Evolutionary conservation across 176 grass and related monocot genomes (phyloP).

Genomic region (Sorghum bicolor): DNA sequence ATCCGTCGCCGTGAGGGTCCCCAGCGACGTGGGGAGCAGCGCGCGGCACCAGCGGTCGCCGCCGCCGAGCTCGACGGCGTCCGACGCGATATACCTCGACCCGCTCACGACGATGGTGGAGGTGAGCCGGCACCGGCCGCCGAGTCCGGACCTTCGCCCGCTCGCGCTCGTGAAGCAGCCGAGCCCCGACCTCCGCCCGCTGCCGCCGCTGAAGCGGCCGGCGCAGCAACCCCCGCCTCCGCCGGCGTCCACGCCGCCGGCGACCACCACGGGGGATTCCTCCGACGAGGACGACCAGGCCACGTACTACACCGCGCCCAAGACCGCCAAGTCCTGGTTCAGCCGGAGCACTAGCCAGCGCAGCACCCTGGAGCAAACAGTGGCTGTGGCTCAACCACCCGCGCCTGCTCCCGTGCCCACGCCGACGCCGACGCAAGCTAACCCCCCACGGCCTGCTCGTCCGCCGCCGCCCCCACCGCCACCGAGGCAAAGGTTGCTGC

Average conservation of each 20-base stretch:
- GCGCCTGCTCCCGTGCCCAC: neutral
- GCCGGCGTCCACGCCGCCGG: slow-evolving; percentile 28
- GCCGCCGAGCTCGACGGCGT: slow-evolving; percentile 46
- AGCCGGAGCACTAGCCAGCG: slow-evolving; percentile 63
- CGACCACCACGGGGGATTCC: slow-evolving; percentile 33
- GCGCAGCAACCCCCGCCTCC: neutral
- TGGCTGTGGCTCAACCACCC: neutral
- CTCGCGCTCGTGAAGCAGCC: slow-evolving; percentile 39
- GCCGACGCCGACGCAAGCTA: slow-evolving; percentile 3
- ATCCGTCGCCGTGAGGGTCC: neutral
- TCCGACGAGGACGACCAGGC: slow-evolving; percentile 49
- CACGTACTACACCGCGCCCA: slow-evolving; percentile 52
- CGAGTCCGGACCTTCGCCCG: slow-evolving; percentile 65
- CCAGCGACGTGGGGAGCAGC: slow-evolving; percentile 43
- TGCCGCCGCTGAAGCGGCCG: slow-evolving; percentile 45
- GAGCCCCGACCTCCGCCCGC: slow-evolving; percentile 66
- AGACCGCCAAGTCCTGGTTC: slow-evolving; percentile 40
- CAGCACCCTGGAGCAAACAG: slow-evolving; percentile 37
- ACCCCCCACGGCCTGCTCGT: slow-evolving; percentile 9
- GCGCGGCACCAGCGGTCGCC: slow-evolving; percentile 36
- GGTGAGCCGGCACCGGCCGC: slow-evolving; percentile 19
- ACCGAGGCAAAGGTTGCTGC: slow-evolving; percentile 43
- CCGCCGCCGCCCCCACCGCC: slow-evolving; percentile 41
- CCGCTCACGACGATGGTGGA: slow-evolving; percentile 38
- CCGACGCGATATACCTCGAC: slow-evolving; percentile 48